phyloP scores from a whole-genome alignment of 768 basidiomycete genomes.

The Termitomyces sp. region DNA sequence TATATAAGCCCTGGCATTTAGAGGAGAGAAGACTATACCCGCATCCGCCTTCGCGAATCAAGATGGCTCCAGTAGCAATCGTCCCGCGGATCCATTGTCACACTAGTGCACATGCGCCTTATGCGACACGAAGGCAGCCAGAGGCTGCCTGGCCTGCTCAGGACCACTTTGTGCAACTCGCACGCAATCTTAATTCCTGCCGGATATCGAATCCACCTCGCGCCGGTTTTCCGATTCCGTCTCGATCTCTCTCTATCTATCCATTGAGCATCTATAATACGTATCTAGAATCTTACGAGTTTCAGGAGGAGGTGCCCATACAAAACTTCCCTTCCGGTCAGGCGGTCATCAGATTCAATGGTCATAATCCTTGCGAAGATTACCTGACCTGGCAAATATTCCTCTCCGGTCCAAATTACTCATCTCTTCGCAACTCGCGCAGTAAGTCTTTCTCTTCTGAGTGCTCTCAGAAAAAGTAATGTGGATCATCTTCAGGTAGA shows the following conservation, averaged over 20 bases:
- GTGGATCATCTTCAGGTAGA: slow-evolving; percentile 14
- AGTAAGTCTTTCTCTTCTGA: slow-evolving; percentile 14
- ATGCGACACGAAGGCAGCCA: slow-evolving; percentile 2
- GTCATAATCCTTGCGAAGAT: slow-evolving; percentile 9
- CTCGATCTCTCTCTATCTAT: slow-evolving; percentile 13
- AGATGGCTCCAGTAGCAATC: slow-evolving; percentile 5
- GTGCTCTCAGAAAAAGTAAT: background rate
- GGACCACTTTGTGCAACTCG: slow-evolving; percentile 19
- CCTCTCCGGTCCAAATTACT: slow-evolving; percentile 18
- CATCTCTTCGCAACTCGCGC: slow-evolving; percentile 15
- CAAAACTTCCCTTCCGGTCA: slow-evolving; percentile 13
- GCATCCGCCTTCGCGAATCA: background rate
- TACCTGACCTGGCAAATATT: slow-evolving; percentile 28
- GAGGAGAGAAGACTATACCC: background rate
- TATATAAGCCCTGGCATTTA: slow-evolving; percentile 7
- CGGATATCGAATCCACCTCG: slow-evolving; percentile 23
- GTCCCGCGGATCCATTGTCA: slow-evolving; percentile 5
- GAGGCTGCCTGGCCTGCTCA: slow-evolving; percentile 2
- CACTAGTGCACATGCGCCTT: slow-evolving; percentile 1
- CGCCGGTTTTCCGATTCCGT: slow-evolving; percentile 30
- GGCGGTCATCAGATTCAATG: slow-evolving; percentile 23
- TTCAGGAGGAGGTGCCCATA: slow-evolving; percentile 22
- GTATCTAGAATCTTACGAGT: slow-evolving; percentile 30
- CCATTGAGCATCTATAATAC: slow-evolving; percentile 15
- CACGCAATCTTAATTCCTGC: slow-evolving; percentile 23